A percentile compares a stretch with the other conserved stretches of the same genome.
phyloP scores from a whole-genome alignment of 2,329 filamentous ascomycete species.

The Pyricularia grisea region DNA sequence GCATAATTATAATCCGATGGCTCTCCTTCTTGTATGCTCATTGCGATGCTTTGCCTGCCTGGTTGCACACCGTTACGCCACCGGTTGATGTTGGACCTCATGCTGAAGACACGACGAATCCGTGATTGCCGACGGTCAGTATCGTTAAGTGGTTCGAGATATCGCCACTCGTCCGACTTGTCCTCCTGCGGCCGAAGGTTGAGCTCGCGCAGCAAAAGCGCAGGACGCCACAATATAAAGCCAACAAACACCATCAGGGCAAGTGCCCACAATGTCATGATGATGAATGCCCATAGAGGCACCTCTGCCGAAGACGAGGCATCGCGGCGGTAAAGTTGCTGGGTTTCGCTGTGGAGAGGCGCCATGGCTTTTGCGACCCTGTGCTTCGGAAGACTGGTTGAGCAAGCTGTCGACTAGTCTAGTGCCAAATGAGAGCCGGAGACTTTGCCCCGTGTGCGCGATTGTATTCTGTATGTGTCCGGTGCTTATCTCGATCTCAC shows the following conservation, averaged over 20 bases:
- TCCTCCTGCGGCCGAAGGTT: neutral
- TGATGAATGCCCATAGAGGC: slow-evolving; percentile 4
- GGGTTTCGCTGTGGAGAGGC: neutral
- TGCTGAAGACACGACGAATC: slow-evolving; percentile 1
- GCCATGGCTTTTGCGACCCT: neutral
- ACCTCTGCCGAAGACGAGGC: neutral
- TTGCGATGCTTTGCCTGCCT: neutral
- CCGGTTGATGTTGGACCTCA: slow-evolving; percentile 3
- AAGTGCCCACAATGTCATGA: slow-evolving; percentile 1
- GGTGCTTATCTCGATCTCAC: neutral
- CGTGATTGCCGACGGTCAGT: neutral
- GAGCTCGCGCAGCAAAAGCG: neutral
- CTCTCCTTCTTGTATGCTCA: neutral
- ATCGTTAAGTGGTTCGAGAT: neutral
- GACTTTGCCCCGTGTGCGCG: neutral
- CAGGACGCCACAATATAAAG: neutral
- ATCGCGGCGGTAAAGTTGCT: neutral
- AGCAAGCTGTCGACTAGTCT: neutral
- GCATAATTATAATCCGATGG: slow-evolving; percentile 1
- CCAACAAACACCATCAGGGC: slow-evolving; percentile 1
- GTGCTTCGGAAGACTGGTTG: neutral
- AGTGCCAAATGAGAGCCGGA: neutral
- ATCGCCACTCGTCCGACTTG: neutral
- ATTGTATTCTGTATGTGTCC: neutral
- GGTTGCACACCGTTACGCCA: slow-evolving; percentile 1